phyloP scores from a whole-genome alignment of 306 rosid genomes.

The barrel medic (Medicago truncatula) region MtrunA17r5.0-ANR NC_053042.1:9331501-9332000 shows the following conservation, averaged over 20 bases:
- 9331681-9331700: conserved; percentile 30
- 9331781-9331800: no score
- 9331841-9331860: no score
- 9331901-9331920: no score
- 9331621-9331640: conserved; percentile 24
- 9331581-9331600: conserved; percentile 42
- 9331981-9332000: not conserved
- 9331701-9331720: conserved; percentile 14
- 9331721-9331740: conserved; percentile 48
- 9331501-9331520: not conserved
- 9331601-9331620: conserved; percentile 35
- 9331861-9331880: no score
- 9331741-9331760: conserved; percentile 47
- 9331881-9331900: no score
- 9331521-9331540: conserved; percentile 26
- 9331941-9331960: not conserved
- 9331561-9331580: conserved; percentile 40
- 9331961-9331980: not conserved
- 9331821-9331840: no score
- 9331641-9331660: not conserved
- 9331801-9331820: no score
- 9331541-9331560: conserved; percentile 38
- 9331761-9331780: conserved; percentile 4
- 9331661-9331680: conserved; percentile 25
- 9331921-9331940: not conserved